phyloP scores from a whole-genome alignment of 2,329 filamentous ascomycete species.

The Verticillium isaacii region DNA sequence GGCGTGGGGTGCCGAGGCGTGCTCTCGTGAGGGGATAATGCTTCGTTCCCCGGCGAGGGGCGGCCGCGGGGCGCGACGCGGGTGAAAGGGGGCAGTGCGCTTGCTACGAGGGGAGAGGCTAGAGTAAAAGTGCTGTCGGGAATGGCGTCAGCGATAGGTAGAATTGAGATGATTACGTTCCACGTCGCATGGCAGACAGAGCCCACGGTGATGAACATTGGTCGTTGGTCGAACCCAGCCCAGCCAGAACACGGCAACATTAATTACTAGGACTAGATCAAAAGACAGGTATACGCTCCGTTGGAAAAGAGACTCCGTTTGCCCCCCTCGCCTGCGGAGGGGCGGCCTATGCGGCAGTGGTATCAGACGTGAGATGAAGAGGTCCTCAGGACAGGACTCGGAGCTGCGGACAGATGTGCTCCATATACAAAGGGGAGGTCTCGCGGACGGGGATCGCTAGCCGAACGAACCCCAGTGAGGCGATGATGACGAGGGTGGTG shows the following conservation, averaged over 20 bases:
- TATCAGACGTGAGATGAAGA: not conserved
- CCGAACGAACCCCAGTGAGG: not conserved
- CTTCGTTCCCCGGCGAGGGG: not conserved
- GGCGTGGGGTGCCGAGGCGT: not conserved
- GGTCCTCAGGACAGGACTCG: not conserved
- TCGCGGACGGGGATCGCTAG: not conserved
- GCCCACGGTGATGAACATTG: too few species aligned
- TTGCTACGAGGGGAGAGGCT: not conserved
- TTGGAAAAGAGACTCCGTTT: not conserved
- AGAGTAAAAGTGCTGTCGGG: conserved; percentile 2
- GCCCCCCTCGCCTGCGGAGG: not conserved
- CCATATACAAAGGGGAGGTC: not conserved
- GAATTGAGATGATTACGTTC: conserved; percentile 3
- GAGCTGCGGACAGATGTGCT: not conserved
- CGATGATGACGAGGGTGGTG: not conserved
- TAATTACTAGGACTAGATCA: not conserved
- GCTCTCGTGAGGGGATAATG: not conserved
- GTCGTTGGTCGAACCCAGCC: too few species aligned
- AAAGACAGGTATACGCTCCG: not conserved
- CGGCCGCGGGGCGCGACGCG: not conserved
- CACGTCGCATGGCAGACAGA: too few species aligned
- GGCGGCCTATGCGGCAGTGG: not conserved
- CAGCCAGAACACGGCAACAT: not conserved
- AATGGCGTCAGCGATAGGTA: conserved; percentile 4
- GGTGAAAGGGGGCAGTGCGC: not conserved